Evolutionary conservation across 1,284 basidiomycete genomes (phyloP).

Genomic region (Cryptococcus sp.): DNA sequence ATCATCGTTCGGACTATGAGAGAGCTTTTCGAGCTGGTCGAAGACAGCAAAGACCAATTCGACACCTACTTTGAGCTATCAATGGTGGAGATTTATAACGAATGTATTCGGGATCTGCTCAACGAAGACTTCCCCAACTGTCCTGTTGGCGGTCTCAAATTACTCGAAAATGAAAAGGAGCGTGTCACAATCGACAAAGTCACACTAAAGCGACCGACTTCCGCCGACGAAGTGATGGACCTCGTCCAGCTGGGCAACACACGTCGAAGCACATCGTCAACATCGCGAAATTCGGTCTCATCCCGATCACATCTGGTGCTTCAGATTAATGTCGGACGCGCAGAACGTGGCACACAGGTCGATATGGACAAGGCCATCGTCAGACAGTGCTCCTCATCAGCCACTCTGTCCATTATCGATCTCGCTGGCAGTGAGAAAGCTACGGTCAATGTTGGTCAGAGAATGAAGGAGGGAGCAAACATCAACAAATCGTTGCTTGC

Average conservation of each 20-base stretch:
- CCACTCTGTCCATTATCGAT: slow-evolving; percentile 92
- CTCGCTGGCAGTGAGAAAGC: slow-evolving; percentile 93
- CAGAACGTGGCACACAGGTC: slow-evolving; percentile 57
- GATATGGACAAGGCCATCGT: slow-evolving; percentile 39
- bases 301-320: slow-evolving; percentile 95
- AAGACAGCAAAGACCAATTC: slow-evolving; percentile 77
- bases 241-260: slow-evolving; percentile 85
- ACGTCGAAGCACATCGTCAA: slow-evolving; percentile 85
- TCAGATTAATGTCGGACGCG: slow-evolving; percentile 85
- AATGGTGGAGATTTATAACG: slow-evolving; percentile 97
- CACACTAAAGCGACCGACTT: slow-evolving; percentile 71
- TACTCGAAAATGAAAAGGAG: slow-evolving; percentile 82
- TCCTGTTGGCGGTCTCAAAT: slow-evolving; percentile 79
- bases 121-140: slow-evolving; percentile 61
- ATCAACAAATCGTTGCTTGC: slow-evolving; percentile 97
- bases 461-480: slow-evolving; percentile 95
- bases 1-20: slow-evolving; percentile 96
- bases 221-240: slow-evolving; percentile 87
- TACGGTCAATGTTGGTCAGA: slow-evolving; percentile 94
- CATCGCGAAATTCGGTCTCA: slow-evolving; percentile 90
- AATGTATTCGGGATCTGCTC: slow-evolving; percentile 94
- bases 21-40: slow-evolving; percentile 86
- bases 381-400: slow-evolving; percentile 68
- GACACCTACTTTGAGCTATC: slow-evolving; percentile 83
- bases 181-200: slow-evolving; percentile 82